A percentile compares a stretch with the other conserved stretches of the same genome.
Evolutionary conservation across 2,329 filamentous ascomycete species (phyloP).

Genomic region (Cercospora beticola): DNA sequence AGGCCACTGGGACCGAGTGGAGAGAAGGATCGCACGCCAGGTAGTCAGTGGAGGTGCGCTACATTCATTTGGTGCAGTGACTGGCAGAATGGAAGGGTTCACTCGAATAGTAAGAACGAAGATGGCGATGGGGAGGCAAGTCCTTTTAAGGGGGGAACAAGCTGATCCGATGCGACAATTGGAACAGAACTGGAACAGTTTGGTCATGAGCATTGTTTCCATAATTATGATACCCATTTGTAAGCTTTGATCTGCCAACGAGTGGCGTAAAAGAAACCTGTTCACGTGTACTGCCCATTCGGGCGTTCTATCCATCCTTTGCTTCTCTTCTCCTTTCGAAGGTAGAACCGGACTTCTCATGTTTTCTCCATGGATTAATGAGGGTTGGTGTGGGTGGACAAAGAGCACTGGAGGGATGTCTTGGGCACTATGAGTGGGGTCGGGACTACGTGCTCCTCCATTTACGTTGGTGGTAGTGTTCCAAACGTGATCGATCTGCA

Average conservation of each 20-base stretch:
- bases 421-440: neutral
- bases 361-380: neutral
- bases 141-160: neutral
- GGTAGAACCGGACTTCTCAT: neutral
- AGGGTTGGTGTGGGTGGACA: neutral
- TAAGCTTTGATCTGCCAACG: neutral
- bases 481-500: neutral
- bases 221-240: neutral
- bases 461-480: neutral
- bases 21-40: conserved; percentile 67
- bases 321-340: neutral
- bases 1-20: conserved; percentile 82
- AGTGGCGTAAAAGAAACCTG: neutral
- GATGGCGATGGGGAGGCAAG: conserved; percentile 2
- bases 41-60: conserved; percentile 80
- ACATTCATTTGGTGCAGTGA: conserved; percentile 76
- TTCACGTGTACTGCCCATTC: neutral
- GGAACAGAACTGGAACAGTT: neutral
- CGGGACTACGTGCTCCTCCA: neutral
- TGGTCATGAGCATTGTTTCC: neutral
- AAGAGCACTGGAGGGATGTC: neutral
- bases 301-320: neutral
- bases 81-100: conserved; percentile 43
- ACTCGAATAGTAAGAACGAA: neutral
- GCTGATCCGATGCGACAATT: neutral